Conservation (phyloP, 1,284 basidiomycete genomes). For the Vanrija sp. region DNA sequence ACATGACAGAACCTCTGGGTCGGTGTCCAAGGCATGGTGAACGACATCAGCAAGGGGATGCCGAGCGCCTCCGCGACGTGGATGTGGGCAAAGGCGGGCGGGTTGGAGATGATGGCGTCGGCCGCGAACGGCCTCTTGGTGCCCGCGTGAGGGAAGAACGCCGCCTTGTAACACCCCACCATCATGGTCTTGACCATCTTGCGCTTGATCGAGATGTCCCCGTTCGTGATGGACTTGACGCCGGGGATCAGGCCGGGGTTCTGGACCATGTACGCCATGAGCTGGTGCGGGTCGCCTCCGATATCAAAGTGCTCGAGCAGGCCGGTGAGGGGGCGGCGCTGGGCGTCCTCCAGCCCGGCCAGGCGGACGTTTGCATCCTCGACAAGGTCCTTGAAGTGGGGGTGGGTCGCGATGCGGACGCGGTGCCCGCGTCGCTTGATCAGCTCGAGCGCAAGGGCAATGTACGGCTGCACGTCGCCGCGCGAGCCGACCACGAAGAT, state of each 20-base stretch:
- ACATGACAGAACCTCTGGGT: conserved; percentile 54
- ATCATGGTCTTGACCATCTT: conserved; percentile 53
- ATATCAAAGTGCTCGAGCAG: conserved; percentile 38
- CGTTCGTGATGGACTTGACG: conserved; percentile 35
- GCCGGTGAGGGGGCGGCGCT: conserved; percentile 46
- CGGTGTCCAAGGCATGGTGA: conserved; percentile 63
- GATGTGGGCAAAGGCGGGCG: conserved; percentile 61
- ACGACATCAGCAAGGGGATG: conserved; percentile 56
- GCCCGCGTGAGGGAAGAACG: conserved; percentile 52
- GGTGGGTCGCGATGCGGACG: conserved; percentile 63
- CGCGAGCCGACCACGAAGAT: conserved; percentile 64
- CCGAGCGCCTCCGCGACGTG: conserved; percentile 62
- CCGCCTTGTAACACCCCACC: conserved; percentile 57
- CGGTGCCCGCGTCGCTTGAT: conserved; percentile 56
- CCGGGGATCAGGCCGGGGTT: conserved; percentile 44
- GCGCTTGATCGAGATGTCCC: conserved; percentile 33
- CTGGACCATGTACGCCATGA: conserved; percentile 48
- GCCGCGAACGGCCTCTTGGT: conserved; percentile 55
- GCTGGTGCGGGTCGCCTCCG: conserved; percentile 41
- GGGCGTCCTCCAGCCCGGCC: conserved; percentile 53
- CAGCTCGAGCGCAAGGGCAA: conserved; percentile 59
- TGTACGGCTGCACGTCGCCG: conserved; percentile 67
- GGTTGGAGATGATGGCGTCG: conserved; percentile 63
- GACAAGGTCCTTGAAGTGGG: conserved; percentile 60
- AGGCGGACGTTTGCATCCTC: conserved; percentile 53